A percentile compares a stretch with the other conserved stretches of the same genome.
Evolutionary conservation across 495 filamentous ascomycete species (phyloP).

Genomic region (Pyrenula massariospora): DNA sequence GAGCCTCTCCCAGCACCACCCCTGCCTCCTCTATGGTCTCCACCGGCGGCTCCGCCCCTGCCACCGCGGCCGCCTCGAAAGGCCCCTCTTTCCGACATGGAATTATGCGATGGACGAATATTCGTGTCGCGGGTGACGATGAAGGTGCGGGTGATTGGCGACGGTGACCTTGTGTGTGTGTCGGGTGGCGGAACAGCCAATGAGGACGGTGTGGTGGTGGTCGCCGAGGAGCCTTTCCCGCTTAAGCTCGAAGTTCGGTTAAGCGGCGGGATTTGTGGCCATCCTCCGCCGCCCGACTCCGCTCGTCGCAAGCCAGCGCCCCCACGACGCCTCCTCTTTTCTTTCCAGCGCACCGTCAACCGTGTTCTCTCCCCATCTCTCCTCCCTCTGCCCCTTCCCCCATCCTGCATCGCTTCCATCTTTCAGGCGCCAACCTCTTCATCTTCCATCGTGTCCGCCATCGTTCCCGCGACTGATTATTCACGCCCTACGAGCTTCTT

Average conservation of each 20-base stretch:
- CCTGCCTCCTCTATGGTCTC: conserved; percentile 32
- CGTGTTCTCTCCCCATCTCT: conserved; percentile 6
- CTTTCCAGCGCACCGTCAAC: conserved; percentile 5
- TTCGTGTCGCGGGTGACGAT: conserved; percentile 3
- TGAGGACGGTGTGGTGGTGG: background rate
- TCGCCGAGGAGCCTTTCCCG: background rate
- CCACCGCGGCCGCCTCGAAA: conserved; percentile 40
- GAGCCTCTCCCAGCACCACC: conserved; percentile 29
- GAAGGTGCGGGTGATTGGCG: background rate
- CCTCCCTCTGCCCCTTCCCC: conserved; percentile 3
- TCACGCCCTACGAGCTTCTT: conserved; percentile 6
- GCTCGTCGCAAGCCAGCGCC: background rate
- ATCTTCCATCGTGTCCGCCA: conserved; percentile 8
- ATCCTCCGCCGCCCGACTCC: background rate
- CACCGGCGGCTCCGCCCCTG: conserved; percentile 22
- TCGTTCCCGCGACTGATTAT: conserved; percentile 5
- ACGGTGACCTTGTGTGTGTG: background rate
- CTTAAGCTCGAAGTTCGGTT: conserved; percentile 3
- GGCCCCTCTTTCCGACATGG: conserved; percentile 59
- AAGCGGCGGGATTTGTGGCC: conserved; percentile 21
- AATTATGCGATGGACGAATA: no score
- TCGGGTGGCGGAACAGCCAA: conserved; percentile 4
- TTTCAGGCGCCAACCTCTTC: conserved; percentile 4
- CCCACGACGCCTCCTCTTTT: conserved; percentile 3
- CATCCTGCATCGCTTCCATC: conserved; percentile 5